Percentiles rank a stretch among this genome's conserved stretches.
These are phyloP conservation scores for Astragalus membranaceus DNA, from an alignment of 306 rosid species.

Conservation along the genomic window DNA sequence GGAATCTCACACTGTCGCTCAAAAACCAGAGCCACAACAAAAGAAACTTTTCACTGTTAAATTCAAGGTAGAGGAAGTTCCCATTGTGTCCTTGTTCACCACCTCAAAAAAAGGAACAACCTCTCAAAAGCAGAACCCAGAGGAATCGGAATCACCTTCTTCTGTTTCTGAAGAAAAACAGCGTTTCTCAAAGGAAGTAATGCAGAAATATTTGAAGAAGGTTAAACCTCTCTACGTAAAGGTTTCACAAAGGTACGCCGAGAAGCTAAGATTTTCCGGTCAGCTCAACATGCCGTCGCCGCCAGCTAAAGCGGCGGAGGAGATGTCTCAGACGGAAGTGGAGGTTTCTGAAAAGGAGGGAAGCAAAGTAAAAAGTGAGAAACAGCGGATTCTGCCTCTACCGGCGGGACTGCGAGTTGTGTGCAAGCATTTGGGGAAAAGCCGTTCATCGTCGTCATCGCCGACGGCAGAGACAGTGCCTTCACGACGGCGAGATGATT, in stretches of 20 bases:
- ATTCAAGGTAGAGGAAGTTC: constrained; percentile 73
- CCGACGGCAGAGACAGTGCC: constrained; percentile 32
- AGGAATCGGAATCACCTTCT: constrained; percentile 24
- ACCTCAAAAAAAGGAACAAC: constrained; percentile 36
- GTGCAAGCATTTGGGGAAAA: constrained; percentile 78
- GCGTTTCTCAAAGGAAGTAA: constrained; percentile 56
- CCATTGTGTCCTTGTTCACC: constrained; percentile 68
- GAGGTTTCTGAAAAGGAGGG: constrained; percentile 22
- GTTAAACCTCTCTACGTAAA: constrained; percentile 76
- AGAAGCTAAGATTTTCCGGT: constrained; percentile 50
- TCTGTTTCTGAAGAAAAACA: constrained; percentile 44
- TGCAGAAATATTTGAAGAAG: constrained; percentile 66
- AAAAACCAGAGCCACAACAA: constrained; percentile 6
- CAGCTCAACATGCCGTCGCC: constrained; percentile 25
- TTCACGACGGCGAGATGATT: constrained; percentile 62
- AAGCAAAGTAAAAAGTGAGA: constrained; percentile 27
- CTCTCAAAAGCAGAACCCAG: constrained; percentile 19
- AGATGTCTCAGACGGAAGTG: constrained; percentile 5
- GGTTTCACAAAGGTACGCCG: constrained; percentile 60
- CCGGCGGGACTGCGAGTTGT: constrained; percentile 67
- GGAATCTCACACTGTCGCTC: constrained; percentile 8
- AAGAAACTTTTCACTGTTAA: constrained; percentile 65
- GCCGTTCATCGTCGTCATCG: constrained; percentile 65
- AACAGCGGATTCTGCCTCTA: constrained; percentile 36
- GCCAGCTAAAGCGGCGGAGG: constrained; percentile 11